Conservation (phyloP, 495 filamentous ascomycete species). For the Aspergillus wentii region DNA sequence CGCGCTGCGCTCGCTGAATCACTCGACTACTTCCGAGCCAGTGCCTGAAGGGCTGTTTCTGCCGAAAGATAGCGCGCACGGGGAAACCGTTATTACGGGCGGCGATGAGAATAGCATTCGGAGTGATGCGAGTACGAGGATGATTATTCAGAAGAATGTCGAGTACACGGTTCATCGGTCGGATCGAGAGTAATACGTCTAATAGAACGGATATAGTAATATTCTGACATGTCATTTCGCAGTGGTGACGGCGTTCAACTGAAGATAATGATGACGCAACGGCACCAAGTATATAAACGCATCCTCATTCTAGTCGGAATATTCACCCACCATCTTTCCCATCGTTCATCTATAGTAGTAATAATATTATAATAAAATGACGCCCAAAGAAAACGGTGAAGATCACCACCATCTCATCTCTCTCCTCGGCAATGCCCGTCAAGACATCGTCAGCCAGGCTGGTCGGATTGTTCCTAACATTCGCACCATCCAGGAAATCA, state of each 20-base stretch:
- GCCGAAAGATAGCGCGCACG: not conserved
- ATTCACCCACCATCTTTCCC: too few species aligned
- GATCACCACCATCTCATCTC: not conserved
- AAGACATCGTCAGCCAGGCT: not conserved
- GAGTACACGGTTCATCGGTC: conserved; percentile 25
- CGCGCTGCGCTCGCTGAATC: not conserved
- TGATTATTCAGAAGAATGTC: conserved; percentile 33
- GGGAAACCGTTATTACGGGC: not conserved
- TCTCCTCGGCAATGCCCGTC: not conserved
- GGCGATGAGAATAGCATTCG: conserved; percentile 20
- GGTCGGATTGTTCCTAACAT: not conserved
- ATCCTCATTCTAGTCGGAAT: too few species aligned
- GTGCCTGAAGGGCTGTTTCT: not conserved
- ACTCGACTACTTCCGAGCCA: not conserved
- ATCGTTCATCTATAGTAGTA: too few species aligned
- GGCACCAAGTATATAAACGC: too few species aligned
- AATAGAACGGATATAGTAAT: too few species aligned
- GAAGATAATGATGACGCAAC: too few species aligned
- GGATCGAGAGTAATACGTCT: too few species aligned
- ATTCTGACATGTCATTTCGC: too few species aligned
- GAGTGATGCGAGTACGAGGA: conserved; percentile 26
- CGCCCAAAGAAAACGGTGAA: not conserved
- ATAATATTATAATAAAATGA: not conserved
- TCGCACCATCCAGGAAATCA: not conserved
- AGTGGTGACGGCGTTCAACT: too few species aligned